These are phyloP conservation scores for Entonaema liquescens DNA, from an alignment of 495 filamentous ascomycete species.

Conservation along the genomic window DNA sequence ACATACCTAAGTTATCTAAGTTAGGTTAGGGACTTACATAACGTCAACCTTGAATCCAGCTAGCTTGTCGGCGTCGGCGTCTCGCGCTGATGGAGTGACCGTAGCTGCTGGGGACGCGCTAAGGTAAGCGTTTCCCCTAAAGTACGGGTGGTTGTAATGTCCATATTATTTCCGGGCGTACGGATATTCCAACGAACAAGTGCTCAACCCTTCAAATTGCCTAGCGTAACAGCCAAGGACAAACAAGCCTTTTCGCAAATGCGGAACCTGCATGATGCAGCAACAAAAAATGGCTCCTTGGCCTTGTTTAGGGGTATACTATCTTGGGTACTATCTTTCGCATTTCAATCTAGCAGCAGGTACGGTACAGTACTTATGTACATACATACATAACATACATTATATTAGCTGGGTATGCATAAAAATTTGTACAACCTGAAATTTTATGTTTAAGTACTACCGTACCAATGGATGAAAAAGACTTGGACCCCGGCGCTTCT, in stretches of 20 bases:
- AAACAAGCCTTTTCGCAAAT: constrained; percentile 42
- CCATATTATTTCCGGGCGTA: constrained; percentile 28
- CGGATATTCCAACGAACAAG: constrained; percentile 12
- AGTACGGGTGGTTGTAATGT: not conserved
- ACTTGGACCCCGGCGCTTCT: constrained; percentile 13
- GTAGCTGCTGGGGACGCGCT: not conserved
- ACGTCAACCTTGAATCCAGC: not conserved
- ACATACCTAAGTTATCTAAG: not conserved
- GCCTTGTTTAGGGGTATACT: not conserved
- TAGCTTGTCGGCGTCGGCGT: constrained; percentile 31
- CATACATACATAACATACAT: not conserved
- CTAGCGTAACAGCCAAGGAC: constrained; percentile 35
- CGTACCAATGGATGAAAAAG: constrained; percentile 11
- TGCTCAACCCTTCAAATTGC: not conserved
- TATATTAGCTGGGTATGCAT: not conserved
- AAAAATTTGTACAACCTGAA: not conserved
- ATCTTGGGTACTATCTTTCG: not conserved
- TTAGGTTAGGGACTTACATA: not conserved
- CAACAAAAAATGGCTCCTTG: constrained; percentile 1
- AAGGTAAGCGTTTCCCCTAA: no score
- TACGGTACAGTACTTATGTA: constrained; percentile 23
- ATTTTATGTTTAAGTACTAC: not conserved
- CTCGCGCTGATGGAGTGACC: constrained; percentile 14
- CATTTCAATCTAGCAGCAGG: not conserved
- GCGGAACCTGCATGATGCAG: constrained; percentile 36